Evolutionary conservation across 768 basidiomycete species (phyloP), one percentile per base, ranked within the genome.

Genomic region (Tubosaeta brunneosetosa): DNA sequence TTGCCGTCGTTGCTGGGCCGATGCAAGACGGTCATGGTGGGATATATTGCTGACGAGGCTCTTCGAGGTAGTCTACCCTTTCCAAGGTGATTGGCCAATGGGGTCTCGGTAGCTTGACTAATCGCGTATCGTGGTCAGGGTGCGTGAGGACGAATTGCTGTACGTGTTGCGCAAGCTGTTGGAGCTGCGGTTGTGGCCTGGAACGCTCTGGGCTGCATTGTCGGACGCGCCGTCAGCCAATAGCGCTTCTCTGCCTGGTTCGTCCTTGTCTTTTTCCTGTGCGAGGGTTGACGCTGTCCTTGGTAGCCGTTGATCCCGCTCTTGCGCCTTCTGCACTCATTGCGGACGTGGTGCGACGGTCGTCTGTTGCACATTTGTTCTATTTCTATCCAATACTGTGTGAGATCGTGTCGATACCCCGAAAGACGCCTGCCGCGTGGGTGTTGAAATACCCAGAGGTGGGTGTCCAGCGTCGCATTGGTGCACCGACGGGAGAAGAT

Each of bases 31-130:
- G 77, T 83, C 0, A 71, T 97, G 50, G 74, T 81, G 16, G 76
- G 80, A 8, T 97, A 88, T 62, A 76, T 95, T 14, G 92, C 90
- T 0, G 95, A 97, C 61, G 85, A 88, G 58, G 78, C 82, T 2
- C 63, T 97, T 31, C 80, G 94, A n/a, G 93, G 94, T 2, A 81
- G 79, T 54, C 74, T 94, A 53, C 95, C 95, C 1, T 94, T 97
- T 70, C 84, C 91, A 40, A 81, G 92, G 91, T 90, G 47, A 56
- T 70, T 44, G n/a, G 9, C 11, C 0, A 4, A 29, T 17, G 4
- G 5, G 3, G 11, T 14, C 16, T n/a, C 9, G 25, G 11, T 3
- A 29, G 4, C 47, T 22, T 19, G 14, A 9, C 26, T 52, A 6
- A 52, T 43, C 45, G 42, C 33, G 34, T 44, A 29, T 42, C 1